A percentile compares a stretch with the other conserved stretches of the same genome.
phyloP scores from a whole-genome alignment of 495 filamentous ascomycete genomes.

The Xylaria longipes region DNA sequence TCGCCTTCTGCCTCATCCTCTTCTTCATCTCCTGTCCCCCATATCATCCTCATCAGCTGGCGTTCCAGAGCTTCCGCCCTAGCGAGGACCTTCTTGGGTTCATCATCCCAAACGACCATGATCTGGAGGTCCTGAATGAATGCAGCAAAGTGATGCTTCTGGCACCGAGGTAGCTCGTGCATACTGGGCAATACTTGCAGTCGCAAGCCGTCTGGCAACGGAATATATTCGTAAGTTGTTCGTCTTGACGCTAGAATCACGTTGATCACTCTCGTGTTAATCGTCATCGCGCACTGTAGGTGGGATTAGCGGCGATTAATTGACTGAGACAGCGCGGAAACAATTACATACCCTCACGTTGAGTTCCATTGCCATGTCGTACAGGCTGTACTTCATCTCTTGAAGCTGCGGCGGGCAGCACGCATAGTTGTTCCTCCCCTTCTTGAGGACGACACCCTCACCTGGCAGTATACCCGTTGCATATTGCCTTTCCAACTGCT shows the following conservation, averaged over 20 bases:
- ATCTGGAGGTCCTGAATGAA: conserved; percentile 64
- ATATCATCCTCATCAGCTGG: conserved; percentile 62
- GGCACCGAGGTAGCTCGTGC: conserved; percentile 58
- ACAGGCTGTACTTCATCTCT: conserved; percentile 54
- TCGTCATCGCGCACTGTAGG: conserved; percentile 62
- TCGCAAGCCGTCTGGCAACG: conserved; percentile 61
- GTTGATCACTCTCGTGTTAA: conserved; percentile 64
- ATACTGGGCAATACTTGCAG: conserved; percentile 66
- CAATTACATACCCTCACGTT: conserved; percentile 55
- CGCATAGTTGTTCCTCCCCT: conserved; percentile 57
- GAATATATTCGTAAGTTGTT: conserved; percentile 54
- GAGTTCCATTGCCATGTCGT: conserved; percentile 56
- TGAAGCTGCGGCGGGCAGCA: conserved; percentile 62
- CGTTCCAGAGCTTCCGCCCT: conserved; percentile 57
- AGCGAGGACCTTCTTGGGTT: conserved; percentile 59
- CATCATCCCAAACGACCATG: conserved; percentile 72
- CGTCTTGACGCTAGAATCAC: conserved; percentile 55
- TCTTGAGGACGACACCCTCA: conserved; percentile 69
- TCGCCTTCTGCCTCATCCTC: conserved; percentile 52
- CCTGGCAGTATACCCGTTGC: conserved; percentile 55
- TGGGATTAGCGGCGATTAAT: conserved; percentile 22
- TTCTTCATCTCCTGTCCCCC: conserved; percentile 50
- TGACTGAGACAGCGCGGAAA: not conserved
- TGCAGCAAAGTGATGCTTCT: conserved; percentile 72
- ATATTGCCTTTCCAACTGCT: conserved; percentile 65